phyloP scores from a whole-genome alignment of 140 eudicot genomes.

The Senecio squalidus region DNA sequence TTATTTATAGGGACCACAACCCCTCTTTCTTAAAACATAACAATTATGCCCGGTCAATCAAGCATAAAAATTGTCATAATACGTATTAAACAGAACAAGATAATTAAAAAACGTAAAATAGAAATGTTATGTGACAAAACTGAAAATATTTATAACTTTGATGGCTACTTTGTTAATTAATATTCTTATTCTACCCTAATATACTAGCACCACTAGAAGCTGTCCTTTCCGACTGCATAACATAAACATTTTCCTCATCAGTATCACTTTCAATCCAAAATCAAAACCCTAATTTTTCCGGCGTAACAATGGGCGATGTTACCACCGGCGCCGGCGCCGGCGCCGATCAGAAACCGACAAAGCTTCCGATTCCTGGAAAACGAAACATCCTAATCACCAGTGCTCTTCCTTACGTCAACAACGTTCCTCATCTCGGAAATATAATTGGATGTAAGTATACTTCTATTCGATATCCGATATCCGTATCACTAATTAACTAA shows the following conservation, averaged over 20 bases:
- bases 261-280: not conserved
- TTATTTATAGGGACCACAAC: too few relatives aligned
- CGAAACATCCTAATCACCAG: slow-evolving; percentile 92
- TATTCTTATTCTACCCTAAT: slow-evolving; percentile 15
- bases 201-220: slow-evolving; percentile 2
- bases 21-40: too few relatives aligned
- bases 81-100: too few relatives aligned
- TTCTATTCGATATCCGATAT: not conserved
- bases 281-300: slow-evolving; percentile 20
- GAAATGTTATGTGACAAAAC: slow-evolving; percentile 7
- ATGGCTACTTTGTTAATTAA: slow-evolving; percentile 18
- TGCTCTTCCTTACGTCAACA: slow-evolving; percentile 94
- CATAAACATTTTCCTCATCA: not conserved
- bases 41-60: too few relatives aligned
- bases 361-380: slow-evolving; percentile 72
- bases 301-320: slow-evolving; percentile 38
- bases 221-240: slow-evolving; percentile 15
- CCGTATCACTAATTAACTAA: too few relatives aligned
- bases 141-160: not conserved
- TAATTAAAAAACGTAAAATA: too few relatives aligned
- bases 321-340: slow-evolving; percentile 14
- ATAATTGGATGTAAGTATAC: slow-evolving; percentile 82
- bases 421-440: slow-evolving; percentile 97
- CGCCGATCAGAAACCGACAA: slow-evolving; percentile 24
- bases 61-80: too few relatives aligned